Base-by-base conservation (phyloP, 1,284 basidiomycete genomes). In the Pterula multifida region DNA sequence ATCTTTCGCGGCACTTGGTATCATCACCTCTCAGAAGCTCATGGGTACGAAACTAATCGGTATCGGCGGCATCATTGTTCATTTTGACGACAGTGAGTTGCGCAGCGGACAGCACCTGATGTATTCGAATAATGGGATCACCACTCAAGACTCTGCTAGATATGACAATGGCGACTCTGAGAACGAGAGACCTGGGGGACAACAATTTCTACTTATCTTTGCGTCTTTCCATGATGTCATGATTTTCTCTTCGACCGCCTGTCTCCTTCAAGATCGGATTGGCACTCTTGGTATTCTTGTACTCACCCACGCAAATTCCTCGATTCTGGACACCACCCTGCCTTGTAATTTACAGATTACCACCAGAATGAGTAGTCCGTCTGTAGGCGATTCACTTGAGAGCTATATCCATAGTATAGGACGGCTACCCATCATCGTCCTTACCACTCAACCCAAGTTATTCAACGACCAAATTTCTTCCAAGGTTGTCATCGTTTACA, bases 401-500 rank as follows among this genome's bases (percentile, higher is more conserved):
- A 6, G 6, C 28, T 22, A 42, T 17, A 11, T 17, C 39, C 21
- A n/a, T 4, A 4, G 9, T 17, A 42, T 17, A 49, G 47, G 56
- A 26, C 52, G 51, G 49, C 48, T 56, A 23, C 53, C 61, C 23
- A 61, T 64, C 45, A 49, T 73, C 23, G 45, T 74, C 3, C 55
- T 73, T 23, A 59, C 63, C 28, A 54, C 69, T 50, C 55, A 63
- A 13, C 58, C 63, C 35, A 53, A 55, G 39, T 60, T 65, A 51
- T n/a, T 51, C 15, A 44, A 58, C 50, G 55, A 61, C 17, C 50
- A 56, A 17, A 52, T 46, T 1, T 55, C 56, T 36, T 48, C 56
- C 52, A 51, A 54, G 48, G 53, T 60, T 36, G 67, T 68, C 1
- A 25, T 76, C 3, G 66, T 85, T 2, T 66, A 65, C 32, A 64